Evolutionary conservation across 306 rosid species (phyloP), one percentile per base, ranked within the genome.

Genomic region (Fragaria vesca): DNA sequence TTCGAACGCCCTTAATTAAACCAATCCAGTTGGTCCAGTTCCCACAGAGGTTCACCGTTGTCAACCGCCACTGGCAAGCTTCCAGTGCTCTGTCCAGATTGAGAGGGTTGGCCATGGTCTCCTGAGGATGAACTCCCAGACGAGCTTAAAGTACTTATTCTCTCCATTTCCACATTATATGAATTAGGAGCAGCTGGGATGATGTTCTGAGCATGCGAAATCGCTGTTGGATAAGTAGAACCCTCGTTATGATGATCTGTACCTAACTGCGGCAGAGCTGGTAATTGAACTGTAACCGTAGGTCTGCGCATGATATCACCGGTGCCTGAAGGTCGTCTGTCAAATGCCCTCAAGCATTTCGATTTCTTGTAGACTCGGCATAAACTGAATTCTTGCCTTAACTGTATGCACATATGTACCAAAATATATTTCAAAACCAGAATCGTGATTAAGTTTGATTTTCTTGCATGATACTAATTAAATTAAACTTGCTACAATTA

Each of bases 351-450:
- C 61, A 90, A 67, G 69, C 94, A 89, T 81, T 94, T 90, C 18
- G 93, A 79, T 83, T 88, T 94, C 84, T 89, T 94, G 90, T 92
- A 92, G 40, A 94, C 93, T 83, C 97, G 86, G 60, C 97, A 92
- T 54, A 94, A 68, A 32, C 98, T 92, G 75, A 85, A 87, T 83
- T 94, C 96, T 20, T 89, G 86, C 81, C 96, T 89, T 40, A 92
- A 46, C 97, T 94, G 93, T 85, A 66, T 45, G 6, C 50, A 66
- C 38, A 9, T 57, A 61, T 20, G 3, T 36, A 17, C 71, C 71
- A 32, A 66, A 20, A 63, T 32, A 15, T 15, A 16, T 63, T 58
- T 21, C 32, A 58, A 21, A 21, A 58, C 15, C 65, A 58, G 9
- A 9, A 28, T 26, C 38, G 5, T 21, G n/a, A 51, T 51, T 5